These are phyloP conservation scores for Blyttiomyces sp. DNA, from an alignment of 371 early-diverging fungal species.

Conservation along the genomic window DNA sequence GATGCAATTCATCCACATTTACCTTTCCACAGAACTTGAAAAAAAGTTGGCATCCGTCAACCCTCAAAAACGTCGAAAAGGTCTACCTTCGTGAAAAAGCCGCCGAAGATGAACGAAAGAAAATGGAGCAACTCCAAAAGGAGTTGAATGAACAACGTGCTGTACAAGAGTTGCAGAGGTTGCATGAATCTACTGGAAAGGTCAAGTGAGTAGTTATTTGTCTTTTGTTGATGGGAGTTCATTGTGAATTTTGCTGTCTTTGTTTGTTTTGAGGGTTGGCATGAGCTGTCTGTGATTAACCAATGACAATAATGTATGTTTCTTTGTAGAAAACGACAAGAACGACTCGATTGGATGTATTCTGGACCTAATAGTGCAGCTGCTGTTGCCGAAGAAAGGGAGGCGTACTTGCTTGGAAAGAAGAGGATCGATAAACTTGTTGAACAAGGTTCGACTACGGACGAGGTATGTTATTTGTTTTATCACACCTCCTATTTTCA, in stretches of 20 bases:
- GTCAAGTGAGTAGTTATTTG: constrained; percentile 16
- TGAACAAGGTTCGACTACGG: constrained; percentile 34
- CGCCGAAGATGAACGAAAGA: constrained; percentile 78
- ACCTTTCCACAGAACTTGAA: constrained; percentile 66
- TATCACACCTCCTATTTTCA: constrained; percentile 3
- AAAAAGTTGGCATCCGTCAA: constrained; percentile 96
- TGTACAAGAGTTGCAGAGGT: constrained; percentile 74
- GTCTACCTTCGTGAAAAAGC: constrained; percentile 88
- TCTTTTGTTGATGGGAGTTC: constrained; percentile 31
- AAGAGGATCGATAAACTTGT: constrained; percentile 69
- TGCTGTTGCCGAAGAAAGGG: constrained; percentile 62
- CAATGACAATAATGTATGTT: background rate
- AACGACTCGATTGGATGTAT: constrained; percentile 97
- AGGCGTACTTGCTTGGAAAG: constrained; percentile 88
- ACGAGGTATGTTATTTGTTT: constrained; percentile 18
- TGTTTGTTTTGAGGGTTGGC: background rate
- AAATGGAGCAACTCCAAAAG: constrained; percentile 84
- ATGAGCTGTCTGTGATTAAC: background rate
- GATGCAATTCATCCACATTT: background rate
- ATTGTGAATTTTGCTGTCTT: background rate
- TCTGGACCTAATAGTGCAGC: constrained; percentile 53
- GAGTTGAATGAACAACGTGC: constrained; percentile 89
- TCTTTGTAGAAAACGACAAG: constrained; percentile 52
- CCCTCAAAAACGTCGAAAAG: constrained; percentile 83
- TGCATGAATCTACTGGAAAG: constrained; percentile 75